phyloP scores from a whole-genome alignment of 257 asterid genomes.

The Solanum bukasovii region DNA sequence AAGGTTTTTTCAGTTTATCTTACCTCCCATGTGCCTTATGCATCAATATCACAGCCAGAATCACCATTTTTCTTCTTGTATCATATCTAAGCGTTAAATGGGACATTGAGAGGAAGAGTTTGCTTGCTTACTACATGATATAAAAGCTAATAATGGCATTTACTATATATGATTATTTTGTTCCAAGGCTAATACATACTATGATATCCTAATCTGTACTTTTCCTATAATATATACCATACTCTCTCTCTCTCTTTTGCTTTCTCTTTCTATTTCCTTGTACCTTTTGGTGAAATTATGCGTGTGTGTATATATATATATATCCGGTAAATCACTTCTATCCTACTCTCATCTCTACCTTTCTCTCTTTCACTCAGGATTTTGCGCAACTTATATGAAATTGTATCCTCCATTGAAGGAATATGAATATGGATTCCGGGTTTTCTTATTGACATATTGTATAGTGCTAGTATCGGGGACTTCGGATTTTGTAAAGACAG shows the following conservation, averaged over 20 bases:
- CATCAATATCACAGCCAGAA: not conserved
- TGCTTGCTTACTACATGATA: not conserved
- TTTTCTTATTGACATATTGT: conserved; percentile 75
- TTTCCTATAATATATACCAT: not conserved
- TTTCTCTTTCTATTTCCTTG: not conserved
- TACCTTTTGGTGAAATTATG: not conserved
- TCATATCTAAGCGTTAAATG: not conserved
- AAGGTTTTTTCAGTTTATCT: not conserved
- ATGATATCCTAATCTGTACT: not conserved
- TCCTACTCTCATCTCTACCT: not conserved
- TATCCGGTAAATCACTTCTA: not conserved
- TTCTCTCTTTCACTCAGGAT: conserved; percentile 5
- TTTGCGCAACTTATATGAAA: conserved; percentile 63
- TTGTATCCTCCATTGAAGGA: conserved; percentile 76
- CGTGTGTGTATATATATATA: not conserved
- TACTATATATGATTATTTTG: not conserved
- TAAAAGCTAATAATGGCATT: not conserved
- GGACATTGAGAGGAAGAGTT: not conserved
- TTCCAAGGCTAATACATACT: not conserved
- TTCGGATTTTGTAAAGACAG: conserved; percentile 46
- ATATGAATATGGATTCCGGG: conserved; percentile 88
- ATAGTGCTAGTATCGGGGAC: conserved; percentile 74
- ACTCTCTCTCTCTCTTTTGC: not conserved
- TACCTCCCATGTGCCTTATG: not conserved
- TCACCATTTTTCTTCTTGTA: not conserved